Evolutionary conservation across 805 yeast species (phyloP).

Genomic region (Sungouiozyma ichnusensis): DNA sequence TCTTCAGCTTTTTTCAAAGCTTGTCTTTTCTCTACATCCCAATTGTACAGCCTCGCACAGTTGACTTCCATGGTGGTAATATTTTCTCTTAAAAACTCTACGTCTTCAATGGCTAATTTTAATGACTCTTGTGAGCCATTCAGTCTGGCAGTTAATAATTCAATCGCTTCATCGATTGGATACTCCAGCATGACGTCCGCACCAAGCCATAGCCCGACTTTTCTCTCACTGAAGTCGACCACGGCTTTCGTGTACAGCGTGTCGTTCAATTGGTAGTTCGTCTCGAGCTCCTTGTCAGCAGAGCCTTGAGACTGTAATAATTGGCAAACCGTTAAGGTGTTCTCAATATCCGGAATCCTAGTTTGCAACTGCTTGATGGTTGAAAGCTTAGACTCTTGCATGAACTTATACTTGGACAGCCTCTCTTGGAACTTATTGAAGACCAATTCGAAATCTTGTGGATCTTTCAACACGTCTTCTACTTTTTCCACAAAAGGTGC

Average conservation of each 20-base stretch:
- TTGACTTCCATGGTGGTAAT: constrained; percentile 97
- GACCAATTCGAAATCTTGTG: constrained; percentile 59
- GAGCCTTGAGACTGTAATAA: constrained; percentile 38
- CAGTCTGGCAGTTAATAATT: constrained; percentile 52
- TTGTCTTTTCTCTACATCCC: constrained; percentile 73
- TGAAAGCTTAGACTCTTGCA: constrained; percentile 42
- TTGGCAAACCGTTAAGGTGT: constrained; percentile 66
- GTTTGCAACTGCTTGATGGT: constrained; percentile 25
- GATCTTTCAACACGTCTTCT: constrained; percentile 56
- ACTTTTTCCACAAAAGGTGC: constrained; percentile 89
- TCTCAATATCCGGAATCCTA: constrained; percentile 86
- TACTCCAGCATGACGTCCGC: constrained; percentile 97
- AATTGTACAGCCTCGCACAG: constrained; percentile 82
- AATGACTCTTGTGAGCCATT: constrained; percentile 50
- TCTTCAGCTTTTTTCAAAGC: constrained; percentile 35
- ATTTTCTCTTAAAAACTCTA: constrained; percentile 80
- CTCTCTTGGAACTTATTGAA: constrained; percentile 76
- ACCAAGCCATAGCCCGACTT: constrained; percentile 90
- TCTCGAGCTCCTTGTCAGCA: constrained; percentile 38
- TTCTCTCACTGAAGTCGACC: constrained; percentile 40
- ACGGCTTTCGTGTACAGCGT: constrained; percentile 81
- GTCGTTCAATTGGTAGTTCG: constrained; percentile 89
- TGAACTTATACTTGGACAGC: constrained; percentile 78
- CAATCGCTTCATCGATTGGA: constrained; percentile 78
- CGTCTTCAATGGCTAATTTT: constrained; percentile 64